Conservation (phyloP, 805 yeast species). For the Wickerhamiella occidentalis region DNA sequence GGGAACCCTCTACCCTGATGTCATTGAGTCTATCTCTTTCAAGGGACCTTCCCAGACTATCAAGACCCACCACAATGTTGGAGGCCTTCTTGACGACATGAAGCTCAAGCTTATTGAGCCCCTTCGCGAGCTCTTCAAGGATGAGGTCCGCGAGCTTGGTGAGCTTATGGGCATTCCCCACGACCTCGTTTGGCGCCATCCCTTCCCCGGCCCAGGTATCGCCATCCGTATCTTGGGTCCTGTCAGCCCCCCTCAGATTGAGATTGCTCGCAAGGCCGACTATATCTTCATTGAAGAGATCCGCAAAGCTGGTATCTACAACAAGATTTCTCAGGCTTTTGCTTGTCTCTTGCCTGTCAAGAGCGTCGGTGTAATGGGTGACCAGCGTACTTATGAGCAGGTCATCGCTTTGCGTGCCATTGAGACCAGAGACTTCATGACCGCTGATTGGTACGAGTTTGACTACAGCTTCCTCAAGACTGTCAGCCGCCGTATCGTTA, state of each 20-base stretch:
- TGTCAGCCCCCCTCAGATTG: slow-evolving; percentile 85
- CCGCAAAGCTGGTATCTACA: slow-evolving; percentile 81
- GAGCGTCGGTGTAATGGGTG: slow-evolving; percentile 99
- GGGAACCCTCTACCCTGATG: slow-evolving; percentile 97
- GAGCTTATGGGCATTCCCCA: slow-evolving; percentile 89
- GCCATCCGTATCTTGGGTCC: slow-evolving; percentile 97
- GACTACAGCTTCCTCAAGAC: slow-evolving; percentile 84
- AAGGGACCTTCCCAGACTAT: slow-evolving; percentile 99
- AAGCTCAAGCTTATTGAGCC: slow-evolving; percentile 97
- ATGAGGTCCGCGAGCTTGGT: slow-evolving; percentile 95
- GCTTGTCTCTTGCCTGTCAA: slow-evolving; percentile 95
- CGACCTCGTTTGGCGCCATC: slow-evolving; percentile 98
- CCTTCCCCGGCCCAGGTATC: slow-evolving; percentile 99
- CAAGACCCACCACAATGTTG: slow-evolving; percentile 98
- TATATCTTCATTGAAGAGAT: slow-evolving; percentile 93
- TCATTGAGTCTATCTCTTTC: slow-evolving; percentile 95
- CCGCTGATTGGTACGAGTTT: slow-evolving; percentile 97
- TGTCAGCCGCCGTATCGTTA: slow-evolving; percentile 91
- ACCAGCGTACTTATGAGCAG: slow-evolving; percentile 97
- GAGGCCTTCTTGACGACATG: slow-evolving; percentile 96
- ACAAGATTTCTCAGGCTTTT: slow-evolving; percentile 91
- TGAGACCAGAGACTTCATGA: slow-evolving; percentile 97
- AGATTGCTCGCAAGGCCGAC: slow-evolving; percentile 96
- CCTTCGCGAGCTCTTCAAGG: slow-evolving; percentile 94
- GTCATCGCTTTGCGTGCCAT: slow-evolving; percentile 98